phyloP scores from a whole-genome alignment of 345 rosid genomes.

The Camelina laxa region DNA sequence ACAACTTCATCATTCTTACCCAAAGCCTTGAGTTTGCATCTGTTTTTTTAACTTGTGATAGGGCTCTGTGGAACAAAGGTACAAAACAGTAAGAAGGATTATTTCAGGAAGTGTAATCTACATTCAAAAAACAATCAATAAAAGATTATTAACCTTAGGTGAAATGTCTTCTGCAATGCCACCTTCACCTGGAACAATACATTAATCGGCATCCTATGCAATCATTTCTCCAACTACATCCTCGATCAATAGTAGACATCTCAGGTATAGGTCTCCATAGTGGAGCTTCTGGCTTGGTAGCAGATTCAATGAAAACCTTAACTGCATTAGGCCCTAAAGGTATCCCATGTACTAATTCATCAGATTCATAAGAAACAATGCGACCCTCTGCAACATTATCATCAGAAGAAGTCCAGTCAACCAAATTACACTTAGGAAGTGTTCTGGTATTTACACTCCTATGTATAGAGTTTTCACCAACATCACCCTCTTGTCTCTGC shows the following conservation, averaged over 20 bases:
- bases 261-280: background rate
- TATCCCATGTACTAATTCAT: background rate
- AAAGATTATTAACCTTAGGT: too few relatives aligned
- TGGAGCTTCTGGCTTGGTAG: background rate
- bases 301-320: background rate
- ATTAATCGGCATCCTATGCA: too few relatives aligned
- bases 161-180: too few relatives aligned
- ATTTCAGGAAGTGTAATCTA: too few relatives aligned
- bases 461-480: background rate
- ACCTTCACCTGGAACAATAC: too few relatives aligned
- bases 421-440: slow-evolving; percentile 13
- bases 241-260: background rate
- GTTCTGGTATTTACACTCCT: background rate
- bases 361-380: background rate
- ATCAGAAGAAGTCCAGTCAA: background rate
- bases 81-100: too few relatives aligned
- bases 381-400: background rate
- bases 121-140: too few relatives aligned
- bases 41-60: background rate
- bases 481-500: too few relatives aligned
- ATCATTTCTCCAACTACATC: background rate
- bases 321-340: background rate
- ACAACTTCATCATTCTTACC: background rate
- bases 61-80: background rate
- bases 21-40: background rate